phyloP scores from a whole-genome alignment of 495 filamentous ascomycete genomes.

The Extremus antarcticus region DNA sequence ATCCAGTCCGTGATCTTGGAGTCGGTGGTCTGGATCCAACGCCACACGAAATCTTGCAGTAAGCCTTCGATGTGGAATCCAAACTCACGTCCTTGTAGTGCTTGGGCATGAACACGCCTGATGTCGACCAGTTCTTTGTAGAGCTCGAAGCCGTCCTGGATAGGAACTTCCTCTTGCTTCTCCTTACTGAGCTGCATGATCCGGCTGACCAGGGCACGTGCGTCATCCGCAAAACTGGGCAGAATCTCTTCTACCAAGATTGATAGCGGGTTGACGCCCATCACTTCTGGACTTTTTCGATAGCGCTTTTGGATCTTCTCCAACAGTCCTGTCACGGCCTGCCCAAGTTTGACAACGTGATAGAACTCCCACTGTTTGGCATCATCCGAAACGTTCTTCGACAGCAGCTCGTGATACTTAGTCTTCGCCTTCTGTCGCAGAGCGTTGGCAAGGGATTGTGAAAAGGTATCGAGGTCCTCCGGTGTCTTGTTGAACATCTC shows the following conservation, averaged over 20 bases:
- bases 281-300: constrained; percentile 72
- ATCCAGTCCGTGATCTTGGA: constrained; percentile 72
- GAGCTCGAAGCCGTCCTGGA: constrained; percentile 87
- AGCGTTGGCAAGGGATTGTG: constrained; percentile 57
- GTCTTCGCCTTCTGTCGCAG: constrained; percentile 61
- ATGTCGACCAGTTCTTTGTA: constrained; percentile 81
- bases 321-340: constrained; percentile 68
- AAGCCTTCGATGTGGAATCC: constrained; percentile 76
- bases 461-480: constrained; percentile 58
- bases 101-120: constrained; percentile 61
- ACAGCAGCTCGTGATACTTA: constrained; percentile 61
- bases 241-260: constrained; percentile 75
- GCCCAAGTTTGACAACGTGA: constrained; percentile 77
- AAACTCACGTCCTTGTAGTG: constrained; percentile 58
- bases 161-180: constrained; percentile 59
- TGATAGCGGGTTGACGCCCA: constrained; percentile 78
- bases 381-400: constrained; percentile 60
- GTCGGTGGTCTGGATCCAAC: constrained; percentile 79
- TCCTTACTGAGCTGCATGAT: constrained; percentile 62
- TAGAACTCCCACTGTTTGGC: constrained; percentile 73
- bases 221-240: constrained; percentile 81
- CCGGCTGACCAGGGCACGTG: constrained; percentile 64
- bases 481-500: constrained; percentile 57
- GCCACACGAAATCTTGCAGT: constrained; percentile 86
- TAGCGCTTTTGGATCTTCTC: constrained; percentile 88